Evolutionary conservation across 768 basidiomycete species (phyloP), one percentile per base, ranked within the genome.

Genomic region (Pisolithus orientalis): DNA sequence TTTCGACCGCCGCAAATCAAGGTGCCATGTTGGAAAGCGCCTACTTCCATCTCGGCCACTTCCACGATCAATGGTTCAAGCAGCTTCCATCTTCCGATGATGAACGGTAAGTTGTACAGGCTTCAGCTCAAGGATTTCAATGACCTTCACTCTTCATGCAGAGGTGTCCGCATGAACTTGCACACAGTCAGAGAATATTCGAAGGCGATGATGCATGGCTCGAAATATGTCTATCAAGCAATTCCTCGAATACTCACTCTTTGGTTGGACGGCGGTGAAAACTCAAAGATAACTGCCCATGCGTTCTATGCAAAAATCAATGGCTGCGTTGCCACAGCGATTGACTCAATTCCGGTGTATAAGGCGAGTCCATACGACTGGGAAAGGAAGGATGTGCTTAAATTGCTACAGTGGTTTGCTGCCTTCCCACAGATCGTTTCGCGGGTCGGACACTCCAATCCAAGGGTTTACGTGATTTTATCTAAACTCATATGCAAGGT

Each of bases 341-440:
- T 86, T 37, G 74, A 72, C 39, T 75, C 74, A 1, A 73, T 89
- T 1, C 88, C 94, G 0, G 75, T 77, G 1, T 97, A 90, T 70
- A 94, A 94, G 74, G 94, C 83, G 49, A 53, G 72, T 52, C 14
- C 24, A 6, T 34, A 14, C n/a, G 44, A 44, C 34, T 43, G 2
- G 16, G n/a, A 6, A 7, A 31, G 5, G 17, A 51, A 31, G 10
- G 31, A 42, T 28, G 10, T 49, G 27, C 42, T 58, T 40, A 51
- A 40, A 5, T 55, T 47, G 4, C 24, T 44, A 14, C 44, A 98
- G 94, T 98, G 95, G 93, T 88, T 84, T 59, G 94, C 89, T 0
- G 94, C 93, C 1, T 94, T 97, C 57, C 94, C 94, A 3, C 96
- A 98, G 74, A 90, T 98, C 49, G 92, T 94, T 13, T 98, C 95